Base-by-base conservation (phyloP, 1,139 yeast genomes). In the Pichia inconspicua region DNA sequence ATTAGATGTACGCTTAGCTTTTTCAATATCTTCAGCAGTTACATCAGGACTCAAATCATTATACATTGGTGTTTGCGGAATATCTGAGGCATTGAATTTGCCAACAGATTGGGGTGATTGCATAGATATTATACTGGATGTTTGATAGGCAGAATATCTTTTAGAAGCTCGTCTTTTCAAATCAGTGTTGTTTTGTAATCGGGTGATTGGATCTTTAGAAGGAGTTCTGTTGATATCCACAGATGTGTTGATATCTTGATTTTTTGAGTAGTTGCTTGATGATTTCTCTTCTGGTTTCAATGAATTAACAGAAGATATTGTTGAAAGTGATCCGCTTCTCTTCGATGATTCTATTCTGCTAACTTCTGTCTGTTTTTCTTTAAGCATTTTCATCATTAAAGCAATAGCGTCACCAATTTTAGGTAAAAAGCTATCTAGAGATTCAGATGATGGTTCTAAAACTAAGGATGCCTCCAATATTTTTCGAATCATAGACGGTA, bases 91-190 rank as follows among this genome's bases (percentile, higher is more conserved):
- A 17, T 41, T 44, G 9, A 55, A 55, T 9, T 19, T 25, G 14
- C 42, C 22, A 9, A 44, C 48, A n/a, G 49, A 40, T 22, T 22
- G 43, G 6, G 56, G 51, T 11, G 55, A 52, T 27, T 53, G 58
- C 64, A 62, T 60, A 3, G 62, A 59, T 3, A 60, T 51, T 4
- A 60, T 61, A 41, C 61, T 61, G 8, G 85, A 55, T 0, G 64
- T 60, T 61, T 92, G 97, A 55, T 89, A 92, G 0, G 97, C 96
- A 27, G 96, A 87, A 61, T 84, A 92, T 51, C 98, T 70, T 56
- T 88, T 78, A 0, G 97, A 89, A 0, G 98, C 98, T 52, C 97
- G 76, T 55, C 98, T 75, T 66, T 85, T 95, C 42, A 92, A 68
- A 1, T 85, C 84, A 50, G 84, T 86, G 2, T 90, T 87, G 43